A percentile compares a stretch with the other conserved stretches of the same genome.
These are phyloP conservation scores for Clonostachys rosea DNA, from an alignment of 2,329 filamentous ascomycete genomes.

Conservation along the genomic window DNA sequence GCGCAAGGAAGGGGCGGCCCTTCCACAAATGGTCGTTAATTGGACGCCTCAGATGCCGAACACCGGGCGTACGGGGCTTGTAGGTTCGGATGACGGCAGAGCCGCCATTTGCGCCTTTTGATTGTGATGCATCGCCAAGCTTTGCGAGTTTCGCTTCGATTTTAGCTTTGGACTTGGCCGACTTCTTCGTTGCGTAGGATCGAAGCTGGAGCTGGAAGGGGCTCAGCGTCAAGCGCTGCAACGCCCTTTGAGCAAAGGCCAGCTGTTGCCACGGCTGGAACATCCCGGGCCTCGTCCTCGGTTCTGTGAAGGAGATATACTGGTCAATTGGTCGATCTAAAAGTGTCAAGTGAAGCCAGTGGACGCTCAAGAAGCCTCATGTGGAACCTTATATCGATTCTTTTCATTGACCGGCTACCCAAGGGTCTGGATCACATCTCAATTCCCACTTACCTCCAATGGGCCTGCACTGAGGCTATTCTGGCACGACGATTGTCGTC, in stretches of 20 bases:
- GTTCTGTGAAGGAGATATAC: too few species aligned
- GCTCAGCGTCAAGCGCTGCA: conserved; percentile 17
- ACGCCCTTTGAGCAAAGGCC: conserved; percentile 16
- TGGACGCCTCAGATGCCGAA: conserved; percentile 85
- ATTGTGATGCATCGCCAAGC: background rate
- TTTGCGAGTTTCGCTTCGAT: conserved; percentile 9
- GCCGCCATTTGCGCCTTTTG: background rate
- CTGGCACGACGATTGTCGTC: too few species aligned
- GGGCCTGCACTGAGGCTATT: too few species aligned
- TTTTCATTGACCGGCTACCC: too few species aligned
- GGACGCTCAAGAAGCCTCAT: too few species aligned
- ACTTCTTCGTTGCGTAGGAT: conserved; percentile 19
- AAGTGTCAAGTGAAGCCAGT: too few species aligned
- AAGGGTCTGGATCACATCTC: too few species aligned
- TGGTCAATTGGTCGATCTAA: too few species aligned
- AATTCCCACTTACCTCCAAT: too few species aligned
- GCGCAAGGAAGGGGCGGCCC: conserved; percentile 72
- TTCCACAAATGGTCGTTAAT: conserved; percentile 98
- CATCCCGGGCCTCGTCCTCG: conserved; percentile 12
- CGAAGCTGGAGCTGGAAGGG: conserved; percentile 1
- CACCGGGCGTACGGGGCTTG: conserved; percentile 87
- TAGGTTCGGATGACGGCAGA: conserved; percentile 66
- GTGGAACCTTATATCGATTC: too few species aligned
- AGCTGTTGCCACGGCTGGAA: conserved; percentile 20
- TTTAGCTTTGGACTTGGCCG: conserved; percentile 5